These are phyloP conservation scores for Mollisiaceae sp. DNA, from an alignment of 2,329 filamentous ascomycete genomes.

Conservation along the genomic window DNA sequence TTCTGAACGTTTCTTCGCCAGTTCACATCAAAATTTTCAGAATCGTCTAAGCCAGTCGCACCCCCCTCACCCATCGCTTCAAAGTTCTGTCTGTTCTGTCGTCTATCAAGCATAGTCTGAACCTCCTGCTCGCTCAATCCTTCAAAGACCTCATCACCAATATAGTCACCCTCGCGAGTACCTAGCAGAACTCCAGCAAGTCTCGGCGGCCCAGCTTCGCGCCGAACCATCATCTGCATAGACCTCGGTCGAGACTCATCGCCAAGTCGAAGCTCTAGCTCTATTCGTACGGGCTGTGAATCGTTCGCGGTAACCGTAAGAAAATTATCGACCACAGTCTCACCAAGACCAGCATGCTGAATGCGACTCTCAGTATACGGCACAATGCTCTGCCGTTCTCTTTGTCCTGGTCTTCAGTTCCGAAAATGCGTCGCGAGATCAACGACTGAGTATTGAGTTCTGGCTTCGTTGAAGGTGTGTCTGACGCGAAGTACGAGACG, in stretches of 20 bases:
- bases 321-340: too few relatives aligned
- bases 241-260: too few relatives aligned
- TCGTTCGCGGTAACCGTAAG: too few relatives aligned
- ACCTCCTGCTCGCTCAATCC: not conserved
- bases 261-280: too few relatives aligned
- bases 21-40: not conserved
- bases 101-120: not conserved
- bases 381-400: not conserved
- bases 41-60: not conserved
- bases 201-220: too few relatives aligned
- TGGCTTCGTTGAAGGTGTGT: not conserved
- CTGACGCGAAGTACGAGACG: not conserved
- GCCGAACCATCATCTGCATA: too few relatives aligned
- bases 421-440: constrained; percentile 7
- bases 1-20: not conserved
- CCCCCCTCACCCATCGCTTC: constrained; percentile 4
- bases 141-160: not conserved
- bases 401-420: not conserved
- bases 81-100: not conserved
- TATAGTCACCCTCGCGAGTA: not conserved
- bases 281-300: too few relatives aligned
- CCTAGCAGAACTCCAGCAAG: too few relatives aligned
- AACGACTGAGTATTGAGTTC: not conserved
- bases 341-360: too few relatives aligned
- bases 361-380: too few relatives aligned